Evolutionary conservation across 768 basidiomycete genomes (phyloP), one percentile per base, ranked within the genome.

Genomic region (Pulveroboletus sp.): DNA sequence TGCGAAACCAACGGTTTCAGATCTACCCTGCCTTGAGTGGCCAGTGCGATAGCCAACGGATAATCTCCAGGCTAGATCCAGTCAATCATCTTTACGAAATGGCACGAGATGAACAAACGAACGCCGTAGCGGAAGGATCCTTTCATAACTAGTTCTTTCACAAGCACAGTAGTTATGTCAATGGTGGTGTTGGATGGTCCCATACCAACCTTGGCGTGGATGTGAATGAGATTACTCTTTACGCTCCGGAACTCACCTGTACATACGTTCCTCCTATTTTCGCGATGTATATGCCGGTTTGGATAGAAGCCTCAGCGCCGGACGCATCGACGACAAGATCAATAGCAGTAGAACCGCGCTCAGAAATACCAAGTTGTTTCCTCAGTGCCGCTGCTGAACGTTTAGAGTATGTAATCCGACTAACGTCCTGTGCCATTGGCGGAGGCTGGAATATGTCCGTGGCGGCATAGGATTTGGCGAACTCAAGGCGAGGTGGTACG

Each of bases 121-220:
- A 89, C 82, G 14, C 83, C 87, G 59, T 88, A 94, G 58, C 94
- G 84, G 86, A 97, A 97, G n/a, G 89, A 90, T 32, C 94, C 93
- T 59, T 85, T 88, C 67, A 92, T 74, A 47, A 72, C 79, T 17
- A 97, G 69, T 69, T 97, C 90, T 70, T 94, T 94, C 40, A 75
- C 74, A 50, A 85, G 78, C 31, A 93, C 69, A 40, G 76, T 69
- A 43, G 79, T 78, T 58, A 94, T 72, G 24, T 94, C 87, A 51
- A 97, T 71, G 10, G 74, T 77, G 45, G 93, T 76, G 50, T 94
- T 80, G 7, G 89, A 77, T 39, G 76, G 74, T 16, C 94, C 94
- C 83, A 90, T 90, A 40, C 94, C 94, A 53, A 95, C 88, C 81
- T 91, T 50, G 32, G 2, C 25, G 7, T 9, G 19, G 40, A 25